Evolutionary conservation across 2,329 filamentous ascomycete genomes (phyloP).

Genomic region (Aureobasidium vineae): DNA sequence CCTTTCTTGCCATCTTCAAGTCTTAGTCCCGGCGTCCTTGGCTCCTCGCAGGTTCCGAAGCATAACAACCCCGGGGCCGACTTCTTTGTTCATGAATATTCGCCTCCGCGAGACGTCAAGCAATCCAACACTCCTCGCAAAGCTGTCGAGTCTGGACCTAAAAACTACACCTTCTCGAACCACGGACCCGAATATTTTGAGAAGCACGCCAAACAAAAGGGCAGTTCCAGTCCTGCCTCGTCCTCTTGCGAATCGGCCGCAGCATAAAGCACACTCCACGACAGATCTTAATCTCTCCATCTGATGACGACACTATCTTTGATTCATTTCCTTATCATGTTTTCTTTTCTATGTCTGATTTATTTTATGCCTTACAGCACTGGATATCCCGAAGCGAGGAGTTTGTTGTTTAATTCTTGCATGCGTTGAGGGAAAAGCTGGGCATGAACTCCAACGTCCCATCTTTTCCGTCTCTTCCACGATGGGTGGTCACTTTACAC

Average conservation of each 20-base stretch:
- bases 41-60: constrained; percentile 34
- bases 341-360: constrained; percentile 3
- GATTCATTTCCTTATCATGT: background rate
- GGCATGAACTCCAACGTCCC: background rate
- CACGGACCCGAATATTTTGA: constrained; percentile 48
- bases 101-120: constrained; percentile 45
- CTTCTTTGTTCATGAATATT: constrained; percentile 50
- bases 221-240: constrained; percentile 24
- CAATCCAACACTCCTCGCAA: constrained; percentile 36
- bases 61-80: constrained; percentile 35
- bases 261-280: constrained; percentile 4
- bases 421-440: constrained; percentile 7
- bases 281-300: constrained; percentile 10
- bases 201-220: constrained; percentile 30
- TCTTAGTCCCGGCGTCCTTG: constrained; percentile 18
- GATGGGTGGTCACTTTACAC: background rate
- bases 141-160: constrained; percentile 37
- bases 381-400: constrained; percentile 26
- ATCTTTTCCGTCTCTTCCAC: constrained; percentile 4
- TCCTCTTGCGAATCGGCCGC: constrained; percentile 14
- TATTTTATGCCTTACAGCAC: constrained; percentile 10
- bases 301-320: constrained; percentile 23
- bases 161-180: constrained; percentile 51
- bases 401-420: constrained; percentile 13
- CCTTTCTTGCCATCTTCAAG: constrained; percentile 28